Percentiles rank a stretch among this genome's conserved stretches.
Conservation (phyloP, 257 asterid species). For the Verbascum thapsus region DNA sequence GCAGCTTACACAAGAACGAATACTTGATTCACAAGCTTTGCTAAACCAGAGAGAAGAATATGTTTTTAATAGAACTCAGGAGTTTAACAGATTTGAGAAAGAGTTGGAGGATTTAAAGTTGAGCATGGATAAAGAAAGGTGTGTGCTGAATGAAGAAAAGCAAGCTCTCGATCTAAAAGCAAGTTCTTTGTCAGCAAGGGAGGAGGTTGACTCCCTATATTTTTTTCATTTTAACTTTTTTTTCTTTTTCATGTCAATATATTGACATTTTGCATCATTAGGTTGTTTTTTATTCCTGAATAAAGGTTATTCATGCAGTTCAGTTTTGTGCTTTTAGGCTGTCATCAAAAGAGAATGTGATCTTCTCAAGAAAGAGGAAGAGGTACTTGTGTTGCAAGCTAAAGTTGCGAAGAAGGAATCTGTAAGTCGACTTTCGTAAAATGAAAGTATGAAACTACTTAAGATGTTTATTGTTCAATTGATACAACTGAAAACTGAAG, state of each 20-base stretch:
- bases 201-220: constrained; percentile 55
- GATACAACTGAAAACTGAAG: constrained; percentile 20
- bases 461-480: constrained; percentile 1
- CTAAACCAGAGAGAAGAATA: constrained; percentile 86
- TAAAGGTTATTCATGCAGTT: constrained; percentile 23
- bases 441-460: background rate
- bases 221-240: constrained; percentile 7
- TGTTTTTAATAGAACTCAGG: constrained; percentile 65
- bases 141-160: constrained; percentile 54
- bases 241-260: background rate
- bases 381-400: constrained; percentile 59
- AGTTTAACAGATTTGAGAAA: constrained; percentile 61
- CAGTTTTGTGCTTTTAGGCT: constrained; percentile 46
- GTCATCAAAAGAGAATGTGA: constrained; percentile 56
- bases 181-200: constrained; percentile 67
- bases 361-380: constrained; percentile 78
- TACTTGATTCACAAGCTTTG: constrained; percentile 80
- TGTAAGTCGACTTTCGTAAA: constrained; percentile 57
- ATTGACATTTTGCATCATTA: constrained; percentile 26
- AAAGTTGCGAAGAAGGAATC: constrained; percentile 67
- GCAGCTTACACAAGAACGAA: constrained; percentile 77
- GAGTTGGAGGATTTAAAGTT: constrained; percentile 59
- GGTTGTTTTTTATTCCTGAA: constrained; percentile 13
- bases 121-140: constrained; percentile 57
- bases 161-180: constrained; percentile 52